These are phyloP conservation scores for Populus pruinosa DNA, from an alignment of 345 rosid genomes.

Conservation along the genomic window DNA sequence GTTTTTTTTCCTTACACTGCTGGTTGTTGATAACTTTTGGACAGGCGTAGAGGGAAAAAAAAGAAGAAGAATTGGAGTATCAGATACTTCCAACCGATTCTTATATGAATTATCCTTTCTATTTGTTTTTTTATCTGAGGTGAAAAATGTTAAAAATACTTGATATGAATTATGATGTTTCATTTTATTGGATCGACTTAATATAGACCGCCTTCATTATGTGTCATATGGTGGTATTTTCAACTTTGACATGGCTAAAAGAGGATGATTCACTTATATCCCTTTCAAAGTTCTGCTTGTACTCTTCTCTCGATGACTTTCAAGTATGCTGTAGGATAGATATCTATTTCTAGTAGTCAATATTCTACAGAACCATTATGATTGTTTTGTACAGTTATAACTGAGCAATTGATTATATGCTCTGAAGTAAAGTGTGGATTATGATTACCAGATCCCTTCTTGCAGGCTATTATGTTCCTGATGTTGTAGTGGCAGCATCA, in stretches of 20 bases:
- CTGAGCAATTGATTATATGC: neutral
- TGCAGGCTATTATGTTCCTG: constrained; percentile 75
- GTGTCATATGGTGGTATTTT: neutral
- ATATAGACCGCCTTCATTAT: neutral
- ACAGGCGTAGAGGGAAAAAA: neutral
- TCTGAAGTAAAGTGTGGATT: neutral
- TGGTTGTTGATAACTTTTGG: neutral
- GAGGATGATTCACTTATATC: neutral
- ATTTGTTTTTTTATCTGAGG: neutral
- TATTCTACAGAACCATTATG: neutral
- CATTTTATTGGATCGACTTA: neutral
- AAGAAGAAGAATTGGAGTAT: neutral
- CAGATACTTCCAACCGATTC: neutral
- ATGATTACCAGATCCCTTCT: constrained; percentile 17
- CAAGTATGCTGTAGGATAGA: neutral
- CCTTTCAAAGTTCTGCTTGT: neutral
- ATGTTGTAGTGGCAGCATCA: constrained; percentile 65
- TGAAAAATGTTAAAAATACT: neutral
- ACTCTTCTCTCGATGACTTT: neutral
- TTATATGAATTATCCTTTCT: neutral
- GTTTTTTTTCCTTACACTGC: neutral
- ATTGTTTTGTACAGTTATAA: neutral
- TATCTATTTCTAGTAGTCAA: neutral
- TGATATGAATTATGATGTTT: no score
- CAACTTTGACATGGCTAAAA: neutral